A percentile compares a stretch with the other conserved stretches of the same genome.
Conservation (phyloP, 768 basidiomycete genomes). For the Kwoniella botswanensis region DNA sequence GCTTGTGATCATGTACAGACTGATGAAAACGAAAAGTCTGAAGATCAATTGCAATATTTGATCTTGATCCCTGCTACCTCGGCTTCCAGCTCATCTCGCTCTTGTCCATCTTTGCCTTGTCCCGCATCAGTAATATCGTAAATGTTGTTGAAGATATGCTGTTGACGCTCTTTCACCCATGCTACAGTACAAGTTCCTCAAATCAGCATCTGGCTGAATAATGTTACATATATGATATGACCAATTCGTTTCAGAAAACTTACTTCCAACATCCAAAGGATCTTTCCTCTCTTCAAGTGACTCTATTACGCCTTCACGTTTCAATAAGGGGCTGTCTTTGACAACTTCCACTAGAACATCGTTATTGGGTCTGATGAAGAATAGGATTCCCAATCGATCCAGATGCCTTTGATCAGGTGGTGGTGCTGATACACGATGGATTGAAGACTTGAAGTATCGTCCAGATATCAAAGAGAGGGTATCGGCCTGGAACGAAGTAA, state of each 20-base stretch:
- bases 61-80: constrained; percentile 4
- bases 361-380: constrained; percentile 23
- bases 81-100: constrained; percentile 7
- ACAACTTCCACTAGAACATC: constrained; percentile 16
- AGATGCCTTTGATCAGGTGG: constrained; percentile 12
- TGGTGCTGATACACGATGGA: constrained; percentile 12
- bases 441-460: constrained; percentile 17
- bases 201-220: background rate
- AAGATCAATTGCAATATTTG: constrained; percentile 11
- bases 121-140: constrained; percentile 5
- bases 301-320: constrained; percentile 13
- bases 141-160: constrained; percentile 3
- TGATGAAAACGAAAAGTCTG: background rate
- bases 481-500: constrained; percentile 2
- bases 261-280: background rate
- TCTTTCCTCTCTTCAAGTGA: constrained; percentile 4
- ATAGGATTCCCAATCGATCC: constrained; percentile 10
- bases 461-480: constrained; percentile 16
- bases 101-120: constrained; percentile 3
- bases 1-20: background rate
- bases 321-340: constrained; percentile 14
- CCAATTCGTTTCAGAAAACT: background rate
- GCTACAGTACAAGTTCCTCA: background rate
- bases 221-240: no score
- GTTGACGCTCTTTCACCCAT: constrained; percentile 5